Conservation (phyloP, 1,139 yeast species). For the Candida labiduridarum region DNA sequence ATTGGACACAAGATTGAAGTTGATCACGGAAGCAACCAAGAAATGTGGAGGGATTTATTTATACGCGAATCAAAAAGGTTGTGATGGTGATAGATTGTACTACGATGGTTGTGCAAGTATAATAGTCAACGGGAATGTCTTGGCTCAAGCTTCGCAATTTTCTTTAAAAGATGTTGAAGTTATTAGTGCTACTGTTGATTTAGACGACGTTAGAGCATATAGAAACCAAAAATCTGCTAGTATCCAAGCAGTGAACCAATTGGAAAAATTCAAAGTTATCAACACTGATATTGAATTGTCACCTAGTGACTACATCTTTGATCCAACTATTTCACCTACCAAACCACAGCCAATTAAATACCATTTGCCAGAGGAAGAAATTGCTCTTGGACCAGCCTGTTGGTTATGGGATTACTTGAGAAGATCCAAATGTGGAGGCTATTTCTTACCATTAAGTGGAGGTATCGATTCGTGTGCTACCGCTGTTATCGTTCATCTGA, state of each 20-base stretch:
- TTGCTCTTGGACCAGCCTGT: conserved; percentile 97
- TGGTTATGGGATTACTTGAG: conserved; percentile 99
- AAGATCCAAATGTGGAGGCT: conserved; percentile 88
- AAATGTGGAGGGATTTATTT: conserved; percentile 96
- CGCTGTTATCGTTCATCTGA: conserved; percentile 88
- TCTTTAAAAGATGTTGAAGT: conserved; percentile 91
- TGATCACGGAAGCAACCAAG: conserved; percentile 89
- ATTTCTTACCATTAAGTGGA: conserved; percentile 89
- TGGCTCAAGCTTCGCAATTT: conserved; percentile 93
- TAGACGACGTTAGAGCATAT: conserved; percentile 86
- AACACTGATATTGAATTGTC: conserved; percentile 64
- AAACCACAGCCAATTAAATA: conserved; percentile 51
- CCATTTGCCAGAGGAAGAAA: conserved; percentile 90
- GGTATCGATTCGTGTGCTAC: conserved; percentile 99
- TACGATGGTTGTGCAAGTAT: conserved; percentile 97
- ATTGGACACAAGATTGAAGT: conserved; percentile 76
- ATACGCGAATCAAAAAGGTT: conserved; percentile 93
- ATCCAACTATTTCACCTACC: conserved; percentile 69
- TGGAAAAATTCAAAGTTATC: conserved; percentile 60
- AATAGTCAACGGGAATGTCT: conserved; percentile 85
- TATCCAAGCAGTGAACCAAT: conserved; percentile 63
- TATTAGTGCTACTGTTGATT: conserved; percentile 86
- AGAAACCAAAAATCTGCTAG: conserved; percentile 80
- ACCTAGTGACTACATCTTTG: conserved; percentile 57
- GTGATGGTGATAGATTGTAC: conserved; percentile 96